Evolutionary conservation across 768 basidiomycete genomes (phyloP).

Genomic region (Suillus alpinus): DNA sequence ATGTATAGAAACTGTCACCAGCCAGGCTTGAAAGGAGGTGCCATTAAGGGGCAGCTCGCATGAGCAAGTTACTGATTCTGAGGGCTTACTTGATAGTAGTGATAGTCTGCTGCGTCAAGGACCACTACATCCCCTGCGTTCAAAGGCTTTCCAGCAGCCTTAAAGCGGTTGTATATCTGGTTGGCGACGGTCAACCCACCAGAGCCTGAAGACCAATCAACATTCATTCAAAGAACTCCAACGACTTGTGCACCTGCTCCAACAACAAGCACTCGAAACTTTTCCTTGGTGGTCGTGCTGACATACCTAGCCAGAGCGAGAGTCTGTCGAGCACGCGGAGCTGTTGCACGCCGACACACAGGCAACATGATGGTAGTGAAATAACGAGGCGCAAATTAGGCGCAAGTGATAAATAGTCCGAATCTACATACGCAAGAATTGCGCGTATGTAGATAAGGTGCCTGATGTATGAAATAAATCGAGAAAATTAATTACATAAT

Average conservation of each 20-base stretch:
- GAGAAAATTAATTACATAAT: not conserved
- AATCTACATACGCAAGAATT: too few relatives aligned
- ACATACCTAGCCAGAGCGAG: constrained; percentile 17
- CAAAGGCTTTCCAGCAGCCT: constrained; percentile 62
- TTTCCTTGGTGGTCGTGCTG: constrained; percentile 38
- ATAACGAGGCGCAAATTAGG: not conserved
- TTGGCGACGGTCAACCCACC: constrained; percentile 82
- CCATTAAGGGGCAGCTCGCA: not conserved
- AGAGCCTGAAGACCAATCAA: constrained; percentile 49
- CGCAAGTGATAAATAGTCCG: not conserved
- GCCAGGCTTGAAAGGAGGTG: constrained; percentile 60
- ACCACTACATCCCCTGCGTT: constrained; percentile 80
- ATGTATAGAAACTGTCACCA: constrained; percentile 53
- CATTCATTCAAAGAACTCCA: not conserved
- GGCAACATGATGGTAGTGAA: constrained; percentile 5
- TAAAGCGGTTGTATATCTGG: constrained; percentile 83
- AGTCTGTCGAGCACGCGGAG: constrained; percentile 7
- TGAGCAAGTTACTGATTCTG: not conserved
- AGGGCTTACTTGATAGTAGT: constrained; percentile 74
- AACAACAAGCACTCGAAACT: constrained; percentile 81
- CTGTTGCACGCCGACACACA: constrained; percentile 8
- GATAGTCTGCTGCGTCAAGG: constrained; percentile 75
- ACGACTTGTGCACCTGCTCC: constrained; percentile 66
- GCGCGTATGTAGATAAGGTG: too few relatives aligned
- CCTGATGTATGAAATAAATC: not conserved